Evolutionary conservation across 2,329 filamentous ascomycete genomes (phyloP).

Genomic region (Alternaria gansuensis): DNA sequence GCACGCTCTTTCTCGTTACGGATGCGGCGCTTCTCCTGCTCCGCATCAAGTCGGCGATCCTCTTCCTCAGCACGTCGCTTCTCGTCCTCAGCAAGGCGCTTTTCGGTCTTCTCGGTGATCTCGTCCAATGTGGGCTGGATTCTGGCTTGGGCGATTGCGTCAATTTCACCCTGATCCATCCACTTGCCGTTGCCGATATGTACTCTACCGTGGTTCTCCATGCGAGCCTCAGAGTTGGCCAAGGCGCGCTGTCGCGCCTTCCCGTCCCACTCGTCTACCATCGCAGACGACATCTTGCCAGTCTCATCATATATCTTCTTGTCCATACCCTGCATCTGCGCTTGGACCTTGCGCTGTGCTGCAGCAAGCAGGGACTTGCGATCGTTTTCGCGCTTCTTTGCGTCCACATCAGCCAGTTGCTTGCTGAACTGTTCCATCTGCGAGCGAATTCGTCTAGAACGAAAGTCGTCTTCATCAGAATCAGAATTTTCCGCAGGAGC

Average conservation of each 20-base stretch:
- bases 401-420: conserved; percentile 72
- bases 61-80: conserved; percentile 71
- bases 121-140: conserved; percentile 87
- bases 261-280: conserved; percentile 79
- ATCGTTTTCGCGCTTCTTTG: conserved; percentile 77
- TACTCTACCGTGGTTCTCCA: conserved; percentile 65
- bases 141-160: conserved; percentile 77
- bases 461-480: conserved; percentile 67
- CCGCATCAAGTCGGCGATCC: conserved; percentile 69
- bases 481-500: conserved; percentile 47
- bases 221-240: conserved; percentile 68
- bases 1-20: conserved; percentile 63
- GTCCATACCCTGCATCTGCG: conserved; percentile 80
- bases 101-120: conserved; percentile 80
- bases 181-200: conserved; percentile 83
- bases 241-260: conserved; percentile 76
- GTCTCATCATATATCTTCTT: conserved; percentile 79
- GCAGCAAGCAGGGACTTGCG: conserved; percentile 77
- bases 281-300: conserved; percentile 73
- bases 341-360: conserved; percentile 86
- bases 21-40: conserved; percentile 69
- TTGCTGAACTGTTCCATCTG: conserved; percentile 82
- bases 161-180: conserved; percentile 79
- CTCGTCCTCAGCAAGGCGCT: conserved; percentile 73
- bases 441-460: conserved; percentile 74